Evolutionary conservation across 305 asterid species (phyloP), one percentile per base, ranked within the genome.

Genomic region (Vinca major): DNA sequence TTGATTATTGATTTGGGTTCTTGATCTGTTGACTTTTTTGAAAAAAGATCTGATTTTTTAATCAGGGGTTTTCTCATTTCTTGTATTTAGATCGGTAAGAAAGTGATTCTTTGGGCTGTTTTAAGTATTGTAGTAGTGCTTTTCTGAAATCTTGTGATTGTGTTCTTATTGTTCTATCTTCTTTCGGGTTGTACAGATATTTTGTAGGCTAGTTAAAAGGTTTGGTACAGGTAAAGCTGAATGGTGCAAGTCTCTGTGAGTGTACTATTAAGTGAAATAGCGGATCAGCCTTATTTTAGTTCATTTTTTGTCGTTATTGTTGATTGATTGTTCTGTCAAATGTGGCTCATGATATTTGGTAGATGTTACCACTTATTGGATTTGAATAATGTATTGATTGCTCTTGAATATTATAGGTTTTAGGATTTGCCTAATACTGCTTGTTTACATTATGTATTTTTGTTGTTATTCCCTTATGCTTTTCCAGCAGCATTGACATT

Each of bases 31-130:
- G 75, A 54, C 68, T 78, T 47, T 74, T 60, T 68, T 53, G 44
- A 19, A 14, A 65, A 71, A 80, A 77, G 88, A 88, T 86, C 83
- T 73, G 84, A 70, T 26, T 76, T 65, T 77, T 62, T 63, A 70
- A 16, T 60, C 56, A 49, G 73, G 73, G 72, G 70, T 74, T 41
- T 78, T n/a, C 33, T 19, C 45, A 51, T 71, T 64, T 50, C 51
- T 44, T 62, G 45, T 62, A 3, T 17, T 39, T 63, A 37, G 40
- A 71, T 53, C 65, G 11, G 37, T 41, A 33, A 1, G 37, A 61
- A 6, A 49, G 55, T 40, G 63, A 52, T 26, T 26, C 49, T 41
- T 45, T 49, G 33, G 40, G n/a, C 11, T 20, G 33, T 44, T 13
- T 17, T 58, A 5, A 16, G 13, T 33, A 9, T n/a, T 57, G 49